Evolutionary conservation across 257 asterid species (phyloP).

Genomic region (Nicotiana sylvestris): DNA sequence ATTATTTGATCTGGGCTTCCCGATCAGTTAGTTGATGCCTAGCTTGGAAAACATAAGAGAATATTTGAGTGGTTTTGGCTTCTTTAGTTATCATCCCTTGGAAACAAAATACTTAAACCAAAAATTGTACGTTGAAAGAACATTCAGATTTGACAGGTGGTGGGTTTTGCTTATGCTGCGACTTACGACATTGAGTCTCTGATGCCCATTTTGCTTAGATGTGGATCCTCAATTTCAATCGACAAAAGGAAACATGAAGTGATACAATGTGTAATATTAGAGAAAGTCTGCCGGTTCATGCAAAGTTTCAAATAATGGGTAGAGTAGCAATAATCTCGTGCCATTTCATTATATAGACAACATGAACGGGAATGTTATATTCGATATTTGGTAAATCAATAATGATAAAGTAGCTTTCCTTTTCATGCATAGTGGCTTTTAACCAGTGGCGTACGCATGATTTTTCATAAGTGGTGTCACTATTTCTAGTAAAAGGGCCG

Average conservation of each 20-base stretch:
- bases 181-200: background rate
- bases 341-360: background rate
- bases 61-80: constrained; percentile 2
- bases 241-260: background rate
- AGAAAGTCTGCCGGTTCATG: background rate
- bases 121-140: background rate
- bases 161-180: background rate
- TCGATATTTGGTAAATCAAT: background rate
- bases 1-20: background rate
- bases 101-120: background rate
- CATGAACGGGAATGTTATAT: background rate
- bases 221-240: background rate
- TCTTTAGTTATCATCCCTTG: background rate
- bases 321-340: background rate
- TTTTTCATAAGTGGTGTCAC: too few species aligned
- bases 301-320: background rate
- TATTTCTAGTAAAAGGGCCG: too few species aligned
- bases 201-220: background rate
- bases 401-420: background rate
- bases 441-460: background rate
- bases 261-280: background rate
- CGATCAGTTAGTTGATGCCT: background rate
- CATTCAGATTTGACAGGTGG: background rate
- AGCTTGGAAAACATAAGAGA: background rate
- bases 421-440: background rate